Evolutionary conservation across 1,284 basidiomycete species (phyloP).

Genomic region (Bondarzewia mesenterica): DNA sequence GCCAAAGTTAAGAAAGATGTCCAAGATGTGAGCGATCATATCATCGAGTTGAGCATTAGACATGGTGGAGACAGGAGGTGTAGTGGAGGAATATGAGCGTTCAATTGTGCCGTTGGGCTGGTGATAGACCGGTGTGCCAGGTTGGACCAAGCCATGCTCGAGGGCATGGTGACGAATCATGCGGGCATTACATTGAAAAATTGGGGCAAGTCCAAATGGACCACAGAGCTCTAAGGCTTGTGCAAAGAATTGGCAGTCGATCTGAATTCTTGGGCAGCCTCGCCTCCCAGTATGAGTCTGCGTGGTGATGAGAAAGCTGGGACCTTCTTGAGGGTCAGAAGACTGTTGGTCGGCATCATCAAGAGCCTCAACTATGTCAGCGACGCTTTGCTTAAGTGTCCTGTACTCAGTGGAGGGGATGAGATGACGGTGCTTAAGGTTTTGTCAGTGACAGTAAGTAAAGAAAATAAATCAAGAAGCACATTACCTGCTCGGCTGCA

Average conservation of each 20-base stretch:
- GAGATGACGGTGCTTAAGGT: too few species aligned
- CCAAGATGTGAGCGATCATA: background rate
- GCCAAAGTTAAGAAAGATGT: background rate
- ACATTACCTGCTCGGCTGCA: too few species aligned
- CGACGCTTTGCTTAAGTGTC: too few species aligned
- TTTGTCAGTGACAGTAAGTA: too few species aligned
- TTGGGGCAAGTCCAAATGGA: too few species aligned
- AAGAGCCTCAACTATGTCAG: background rate
- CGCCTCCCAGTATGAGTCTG: too few species aligned
- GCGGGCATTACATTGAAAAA: too few species aligned
- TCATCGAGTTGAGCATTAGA: background rate
- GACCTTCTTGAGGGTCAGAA: background rate
- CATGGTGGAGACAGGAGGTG: background rate
- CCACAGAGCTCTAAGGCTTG: background rate
- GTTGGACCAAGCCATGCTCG: background rate
- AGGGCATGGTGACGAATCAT: background rate
- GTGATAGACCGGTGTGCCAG: background rate
- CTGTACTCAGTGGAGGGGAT: too few species aligned
- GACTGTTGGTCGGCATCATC: background rate
- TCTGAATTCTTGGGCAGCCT: background rate
- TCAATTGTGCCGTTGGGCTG: background rate
- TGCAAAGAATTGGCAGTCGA: background rate
- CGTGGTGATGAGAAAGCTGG: background rate
- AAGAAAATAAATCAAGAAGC: too few species aligned
- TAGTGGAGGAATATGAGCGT: background rate